Conservation (phyloP, 2,329 filamentous ascomycete genomes). For the Talaromyces sp. region DNA sequence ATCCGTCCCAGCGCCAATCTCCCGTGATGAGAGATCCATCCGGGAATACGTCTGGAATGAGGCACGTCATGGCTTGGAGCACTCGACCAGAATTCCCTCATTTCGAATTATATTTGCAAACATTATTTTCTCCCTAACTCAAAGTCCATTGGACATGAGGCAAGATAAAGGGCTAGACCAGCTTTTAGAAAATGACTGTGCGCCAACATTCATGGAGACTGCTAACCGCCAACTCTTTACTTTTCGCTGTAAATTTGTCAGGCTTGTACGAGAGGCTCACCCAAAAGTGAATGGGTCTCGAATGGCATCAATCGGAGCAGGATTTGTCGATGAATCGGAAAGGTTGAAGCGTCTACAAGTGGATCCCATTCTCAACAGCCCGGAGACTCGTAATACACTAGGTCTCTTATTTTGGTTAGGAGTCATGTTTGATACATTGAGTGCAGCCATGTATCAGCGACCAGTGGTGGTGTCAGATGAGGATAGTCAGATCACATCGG, state of each 20-base stretch:
- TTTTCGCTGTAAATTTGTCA: conserved; percentile 24
- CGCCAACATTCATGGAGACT: conserved; percentile 40
- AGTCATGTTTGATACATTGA: conserved; percentile 58
- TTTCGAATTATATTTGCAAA: conserved; percentile 46
- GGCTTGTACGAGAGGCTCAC: conserved; percentile 19
- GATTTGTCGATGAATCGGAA: conserved; percentile 8
- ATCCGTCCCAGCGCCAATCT: conserved; percentile 24
- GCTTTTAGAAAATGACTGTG: conserved; percentile 24
- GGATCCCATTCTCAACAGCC: conserved; percentile 24
- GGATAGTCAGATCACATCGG: conserved; percentile 39
- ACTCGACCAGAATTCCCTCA: conserved; percentile 41
- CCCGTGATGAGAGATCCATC: conserved; percentile 31
- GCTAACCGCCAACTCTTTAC: conserved; percentile 40
- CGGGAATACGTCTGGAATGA: conserved; percentile 43
- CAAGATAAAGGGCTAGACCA: conserved; percentile 18
- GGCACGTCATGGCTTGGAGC: conserved; percentile 38
- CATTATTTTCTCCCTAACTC: conserved; percentile 46
- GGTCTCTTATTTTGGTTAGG: conserved; percentile 57
- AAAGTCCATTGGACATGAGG: conserved; percentile 33
- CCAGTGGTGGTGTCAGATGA: conserved; percentile 46
- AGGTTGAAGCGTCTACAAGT: conserved; percentile 3
- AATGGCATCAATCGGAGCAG: not conserved
- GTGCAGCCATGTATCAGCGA: conserved; percentile 51
- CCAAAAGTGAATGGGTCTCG: not conserved
- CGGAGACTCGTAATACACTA: conserved; percentile 46